A percentile compares a stretch with the other conserved stretches of the same genome.
Evolutionary conservation across 208 protist species (phyloP).

Genomic region (Vickermania spadyakhi): DNA sequence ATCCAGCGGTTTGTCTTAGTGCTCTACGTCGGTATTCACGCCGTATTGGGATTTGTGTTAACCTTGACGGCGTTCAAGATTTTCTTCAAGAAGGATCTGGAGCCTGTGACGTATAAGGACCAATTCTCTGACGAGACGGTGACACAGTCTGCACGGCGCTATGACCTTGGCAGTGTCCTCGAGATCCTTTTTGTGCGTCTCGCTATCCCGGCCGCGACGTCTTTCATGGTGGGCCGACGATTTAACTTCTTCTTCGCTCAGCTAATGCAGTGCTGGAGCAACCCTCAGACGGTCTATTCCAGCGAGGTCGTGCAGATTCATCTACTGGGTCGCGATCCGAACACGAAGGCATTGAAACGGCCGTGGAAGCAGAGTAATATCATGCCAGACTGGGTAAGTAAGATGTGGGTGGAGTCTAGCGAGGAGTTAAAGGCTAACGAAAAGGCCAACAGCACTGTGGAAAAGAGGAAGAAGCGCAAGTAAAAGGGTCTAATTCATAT

Average conservation of each 20-base stretch:
- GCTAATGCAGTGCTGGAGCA: slow-evolving; percentile 75
- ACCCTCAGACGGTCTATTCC: slow-evolving; percentile 55
- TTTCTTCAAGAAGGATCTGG: slow-evolving; percentile 23
- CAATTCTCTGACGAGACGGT: slow-evolving; percentile 30
- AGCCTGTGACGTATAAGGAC: slow-evolving; percentile 40
- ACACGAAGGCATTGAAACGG: slow-evolving; percentile 41
- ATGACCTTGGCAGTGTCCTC: slow-evolving; percentile 65
- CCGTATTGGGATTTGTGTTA: slow-evolving; percentile 7
- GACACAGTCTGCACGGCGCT: slow-evolving; percentile 39
- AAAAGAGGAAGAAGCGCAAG: slow-evolving; percentile 20
- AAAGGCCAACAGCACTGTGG: slow-evolving; percentile 10
- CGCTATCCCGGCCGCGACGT: slow-evolving; percentile 32
- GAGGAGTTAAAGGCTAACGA: slow-evolving; percentile 17
- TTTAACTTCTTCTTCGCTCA: slow-evolving; percentile 64
- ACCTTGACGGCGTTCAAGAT: slow-evolving; percentile 28
- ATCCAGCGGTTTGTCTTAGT: slow-evolving; percentile 34
- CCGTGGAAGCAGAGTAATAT: slow-evolving; percentile 57
- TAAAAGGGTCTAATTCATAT: neutral
- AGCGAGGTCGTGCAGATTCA: slow-evolving; percentile 63
- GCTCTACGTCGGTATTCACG: slow-evolving; percentile 52
- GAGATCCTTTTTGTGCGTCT: slow-evolving; percentile 57
- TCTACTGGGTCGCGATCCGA: slow-evolving; percentile 20
- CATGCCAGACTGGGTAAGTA: slow-evolving; percentile 47
- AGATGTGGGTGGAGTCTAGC: slow-evolving; percentile 31
- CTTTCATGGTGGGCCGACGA: slow-evolving; percentile 32